A percentile compares a stretch with the other conserved stretches of the same genome.
Conservation (phyloP, 345 rosid species). For the Populus deltoides region DNA sequence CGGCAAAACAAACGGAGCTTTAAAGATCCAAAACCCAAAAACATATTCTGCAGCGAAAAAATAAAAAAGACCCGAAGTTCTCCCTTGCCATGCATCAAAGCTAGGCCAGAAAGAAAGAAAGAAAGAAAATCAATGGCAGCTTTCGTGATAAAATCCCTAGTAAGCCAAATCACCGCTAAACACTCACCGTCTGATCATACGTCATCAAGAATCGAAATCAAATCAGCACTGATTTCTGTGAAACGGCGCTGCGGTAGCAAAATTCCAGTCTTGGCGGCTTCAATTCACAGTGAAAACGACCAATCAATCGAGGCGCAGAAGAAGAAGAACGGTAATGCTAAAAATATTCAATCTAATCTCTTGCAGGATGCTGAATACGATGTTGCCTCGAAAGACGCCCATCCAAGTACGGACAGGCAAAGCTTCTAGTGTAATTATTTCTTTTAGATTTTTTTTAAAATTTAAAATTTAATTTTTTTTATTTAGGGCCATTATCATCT, state of each 20-base stretch:
- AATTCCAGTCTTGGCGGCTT: constrained; percentile 27
- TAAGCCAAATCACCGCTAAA: constrained; percentile 24
- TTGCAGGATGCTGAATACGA: too few species aligned
- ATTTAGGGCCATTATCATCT: constrained; percentile 78
- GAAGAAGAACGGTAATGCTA: constrained; percentile 7
- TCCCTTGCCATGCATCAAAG: too few species aligned
- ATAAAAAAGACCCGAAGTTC: too few species aligned
- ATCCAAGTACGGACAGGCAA: background rate
- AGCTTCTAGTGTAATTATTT: background rate
- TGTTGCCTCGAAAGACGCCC: too few species aligned
- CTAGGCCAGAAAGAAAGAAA: too few species aligned
- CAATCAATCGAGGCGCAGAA: background rate
- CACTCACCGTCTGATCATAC: constrained; percentile 26
- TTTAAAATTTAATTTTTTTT: background rate
- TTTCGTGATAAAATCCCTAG: constrained; percentile 34
- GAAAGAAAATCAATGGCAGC: constrained; percentile 37
- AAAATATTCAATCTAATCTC: constrained; percentile 9
- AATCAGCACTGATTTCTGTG: constrained; percentile 4
- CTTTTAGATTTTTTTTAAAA: background rate
- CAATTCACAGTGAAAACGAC: constrained; percentile 28
- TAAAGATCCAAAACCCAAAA: too few species aligned
- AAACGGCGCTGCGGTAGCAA: constrained; percentile 28
- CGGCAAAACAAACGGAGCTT: too few species aligned
- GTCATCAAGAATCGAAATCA: constrained; percentile 3
- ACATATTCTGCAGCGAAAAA: too few species aligned